phyloP scores from a whole-genome alignment of 352 stramenopile genomes.

The Pythium dissotocum region DNA sequence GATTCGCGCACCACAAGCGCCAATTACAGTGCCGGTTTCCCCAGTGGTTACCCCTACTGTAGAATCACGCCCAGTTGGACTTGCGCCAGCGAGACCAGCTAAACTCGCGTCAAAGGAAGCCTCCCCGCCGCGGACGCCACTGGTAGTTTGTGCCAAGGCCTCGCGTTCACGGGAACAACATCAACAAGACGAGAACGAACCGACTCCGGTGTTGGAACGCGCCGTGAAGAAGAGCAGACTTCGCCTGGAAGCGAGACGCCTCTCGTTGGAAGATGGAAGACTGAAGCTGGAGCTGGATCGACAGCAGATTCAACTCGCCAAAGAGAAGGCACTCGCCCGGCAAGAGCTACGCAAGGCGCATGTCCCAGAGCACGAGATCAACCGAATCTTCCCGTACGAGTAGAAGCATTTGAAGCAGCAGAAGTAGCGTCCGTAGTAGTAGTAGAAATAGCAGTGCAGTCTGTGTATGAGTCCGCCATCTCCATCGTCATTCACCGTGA shows the following conservation, averaged over 20 bases:
- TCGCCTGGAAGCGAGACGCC: not conserved
- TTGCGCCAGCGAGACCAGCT: not conserved
- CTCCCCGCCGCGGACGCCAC: not conserved
- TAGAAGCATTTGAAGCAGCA: not conserved
- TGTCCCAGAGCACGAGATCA: not conserved
- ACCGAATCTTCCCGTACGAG: not conserved
- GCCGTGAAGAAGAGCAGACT: constrained; percentile 1
- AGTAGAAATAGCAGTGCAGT: not conserved
- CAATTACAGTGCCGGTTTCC: not conserved
- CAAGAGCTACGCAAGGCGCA: constrained; percentile 5
- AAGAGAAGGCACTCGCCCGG: not conserved
- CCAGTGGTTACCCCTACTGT: not conserved
- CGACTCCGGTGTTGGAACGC: not conserved
- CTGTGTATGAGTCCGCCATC: not conserved
- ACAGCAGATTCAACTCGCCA: constrained; percentile 1
- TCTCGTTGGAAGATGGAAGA: not conserved
- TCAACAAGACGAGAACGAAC: not conserved
- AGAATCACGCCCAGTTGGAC: not conserved
- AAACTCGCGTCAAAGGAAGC: not conserved
- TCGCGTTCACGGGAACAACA: not conserved
- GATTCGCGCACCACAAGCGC: not conserved
- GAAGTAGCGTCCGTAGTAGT: not conserved
- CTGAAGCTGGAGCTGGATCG: not conserved
- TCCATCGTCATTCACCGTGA: not conserved
- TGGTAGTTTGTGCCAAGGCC: not conserved